These are phyloP conservation scores for Aspergillus ochraceoroseus DNA, from an alignment of 2,329 filamentous ascomycete genomes.

Conservation along the genomic window DNA sequence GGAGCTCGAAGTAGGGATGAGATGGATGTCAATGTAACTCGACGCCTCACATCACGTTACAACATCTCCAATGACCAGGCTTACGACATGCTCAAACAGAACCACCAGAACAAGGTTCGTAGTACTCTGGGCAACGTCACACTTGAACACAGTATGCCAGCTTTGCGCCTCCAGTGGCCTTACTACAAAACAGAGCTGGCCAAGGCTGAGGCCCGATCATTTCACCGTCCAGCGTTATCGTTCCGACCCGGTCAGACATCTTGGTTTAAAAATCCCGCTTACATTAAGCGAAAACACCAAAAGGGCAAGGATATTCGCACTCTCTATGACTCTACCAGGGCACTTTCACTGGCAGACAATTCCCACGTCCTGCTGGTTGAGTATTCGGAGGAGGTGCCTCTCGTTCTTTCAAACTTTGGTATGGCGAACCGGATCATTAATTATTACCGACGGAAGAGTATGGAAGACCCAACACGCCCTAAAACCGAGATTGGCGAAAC, in stretches of 20 bases:
- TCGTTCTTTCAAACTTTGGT: conserved; percentile 89
- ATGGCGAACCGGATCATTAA: conserved; percentile 97
- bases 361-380: conserved; percentile 83
- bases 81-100: conserved; percentile 93
- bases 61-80: conserved; percentile 96
- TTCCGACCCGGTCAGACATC: conserved; percentile 67
- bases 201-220: conserved; percentile 67
- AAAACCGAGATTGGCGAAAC: conserved; percentile 85
- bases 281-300: conserved; percentile 74
- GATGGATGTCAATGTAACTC: conserved; percentile 65
- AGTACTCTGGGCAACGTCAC: conserved; percentile 84
- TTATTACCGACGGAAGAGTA: conserved; percentile 84
- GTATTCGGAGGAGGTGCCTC: conserved; percentile 90
- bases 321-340: conserved; percentile 72
- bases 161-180: conserved; percentile 84
- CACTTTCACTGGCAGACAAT: conserved; percentile 83
- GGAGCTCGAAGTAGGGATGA: conserved; percentile 46
- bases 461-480: conserved; percentile 68
- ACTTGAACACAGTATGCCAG: conserved; percentile 92
- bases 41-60: conserved; percentile 74
- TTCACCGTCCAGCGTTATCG: conserved; percentile 73
- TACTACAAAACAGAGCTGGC: conserved; percentile 88
- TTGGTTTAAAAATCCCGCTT: conserved; percentile 65
- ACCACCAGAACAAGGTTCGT: conserved; percentile 91
- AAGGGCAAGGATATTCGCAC: conserved; percentile 74